A percentile compares a stretch with the other conserved stretches of the same genome.
Evolutionary conservation across 2,329 filamentous ascomycete species (phyloP).

Genomic region (Orbilia ellipsospora): DNA sequence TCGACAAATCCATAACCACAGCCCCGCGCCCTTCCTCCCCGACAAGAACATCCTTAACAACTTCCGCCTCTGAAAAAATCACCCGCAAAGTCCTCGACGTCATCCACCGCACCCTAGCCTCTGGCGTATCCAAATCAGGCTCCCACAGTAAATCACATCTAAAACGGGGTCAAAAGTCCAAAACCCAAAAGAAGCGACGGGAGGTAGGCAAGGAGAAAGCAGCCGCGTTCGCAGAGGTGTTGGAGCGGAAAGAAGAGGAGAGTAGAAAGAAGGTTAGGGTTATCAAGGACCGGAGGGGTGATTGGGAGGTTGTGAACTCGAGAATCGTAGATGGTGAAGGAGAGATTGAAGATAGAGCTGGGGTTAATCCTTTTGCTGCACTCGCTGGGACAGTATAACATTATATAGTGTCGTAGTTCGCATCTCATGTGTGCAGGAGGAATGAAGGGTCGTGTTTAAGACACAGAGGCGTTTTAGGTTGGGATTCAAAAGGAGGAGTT

Average conservation of each 20-base stretch:
- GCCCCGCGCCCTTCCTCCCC: slow-evolving; percentile 62
- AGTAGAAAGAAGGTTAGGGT: slow-evolving; percentile 36
- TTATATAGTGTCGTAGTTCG: no score
- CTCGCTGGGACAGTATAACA: slow-evolving; percentile 29
- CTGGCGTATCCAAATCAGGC: slow-evolving; percentile 39
- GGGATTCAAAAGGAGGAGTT: no score
- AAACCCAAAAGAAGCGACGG: slow-evolving; percentile 45
- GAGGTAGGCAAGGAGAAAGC: slow-evolving; percentile 52
- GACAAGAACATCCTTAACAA: slow-evolving; percentile 60
- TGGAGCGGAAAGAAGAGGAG: slow-evolving; percentile 45
- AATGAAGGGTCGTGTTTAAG: no score
- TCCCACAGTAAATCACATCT: slow-evolving; percentile 25
- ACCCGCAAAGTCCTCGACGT: slow-evolving; percentile 54
- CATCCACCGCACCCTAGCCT: slow-evolving; percentile 46
- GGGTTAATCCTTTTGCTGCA: slow-evolving; percentile 41
- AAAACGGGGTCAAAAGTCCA: slow-evolving; percentile 44
- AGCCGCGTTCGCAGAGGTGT: slow-evolving; percentile 35
- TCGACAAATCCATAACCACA: slow-evolving; percentile 77
- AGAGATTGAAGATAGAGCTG: slow-evolving; percentile 25
- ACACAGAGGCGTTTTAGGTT: no score
- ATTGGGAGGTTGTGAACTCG: slow-evolving; percentile 47
- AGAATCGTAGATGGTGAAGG: slow-evolving; percentile 30
- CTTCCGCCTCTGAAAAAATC: slow-evolving; percentile 43
- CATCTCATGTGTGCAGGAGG: no score
- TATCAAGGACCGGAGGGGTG: slow-evolving; percentile 45